phyloP scores from a whole-genome alignment of 2,329 filamentous ascomycete genomes.

The Fusarium haematococcum region DNA sequence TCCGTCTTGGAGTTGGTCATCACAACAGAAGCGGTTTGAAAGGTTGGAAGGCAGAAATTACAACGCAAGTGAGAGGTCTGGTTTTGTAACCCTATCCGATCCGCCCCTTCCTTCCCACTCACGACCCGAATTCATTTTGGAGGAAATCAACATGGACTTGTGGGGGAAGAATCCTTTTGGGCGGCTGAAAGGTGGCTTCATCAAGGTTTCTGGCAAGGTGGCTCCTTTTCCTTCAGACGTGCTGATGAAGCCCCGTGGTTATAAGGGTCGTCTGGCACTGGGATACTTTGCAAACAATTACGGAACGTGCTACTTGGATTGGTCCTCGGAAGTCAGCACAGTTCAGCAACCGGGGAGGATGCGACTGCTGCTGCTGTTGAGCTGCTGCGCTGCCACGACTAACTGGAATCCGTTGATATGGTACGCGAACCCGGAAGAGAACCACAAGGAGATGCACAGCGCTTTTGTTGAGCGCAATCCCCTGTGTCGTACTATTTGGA shows the following conservation, averaged over 20 bases:
- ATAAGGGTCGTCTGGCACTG: neutral
- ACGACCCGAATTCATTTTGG: neutral
- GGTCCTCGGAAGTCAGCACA: neutral
- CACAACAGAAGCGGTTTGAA: neutral
- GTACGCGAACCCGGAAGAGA: neutral
- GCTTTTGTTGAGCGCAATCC: neutral
- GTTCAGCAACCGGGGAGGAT: neutral
- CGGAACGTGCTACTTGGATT: neutral
- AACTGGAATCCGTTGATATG: neutral
- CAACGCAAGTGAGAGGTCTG: too few species aligned
- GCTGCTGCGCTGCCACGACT: neutral
- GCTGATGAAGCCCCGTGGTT: neutral
- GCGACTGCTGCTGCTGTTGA: neutral
- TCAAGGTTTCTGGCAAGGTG: neutral
- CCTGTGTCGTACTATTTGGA: neutral
- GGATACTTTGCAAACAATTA: neutral
- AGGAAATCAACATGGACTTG: neutral
- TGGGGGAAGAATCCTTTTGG: neutral
- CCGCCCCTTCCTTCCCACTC: neutral
- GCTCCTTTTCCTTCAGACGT: neutral
- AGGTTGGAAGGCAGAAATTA: neutral
- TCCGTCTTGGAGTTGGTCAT: neutral
- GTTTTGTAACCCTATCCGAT: too few species aligned
- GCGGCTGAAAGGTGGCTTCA: neutral
- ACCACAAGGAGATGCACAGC: neutral